phyloP scores from a whole-genome alignment of 352 stramenopile species.

The Phytopythium delawarense region DNA sequence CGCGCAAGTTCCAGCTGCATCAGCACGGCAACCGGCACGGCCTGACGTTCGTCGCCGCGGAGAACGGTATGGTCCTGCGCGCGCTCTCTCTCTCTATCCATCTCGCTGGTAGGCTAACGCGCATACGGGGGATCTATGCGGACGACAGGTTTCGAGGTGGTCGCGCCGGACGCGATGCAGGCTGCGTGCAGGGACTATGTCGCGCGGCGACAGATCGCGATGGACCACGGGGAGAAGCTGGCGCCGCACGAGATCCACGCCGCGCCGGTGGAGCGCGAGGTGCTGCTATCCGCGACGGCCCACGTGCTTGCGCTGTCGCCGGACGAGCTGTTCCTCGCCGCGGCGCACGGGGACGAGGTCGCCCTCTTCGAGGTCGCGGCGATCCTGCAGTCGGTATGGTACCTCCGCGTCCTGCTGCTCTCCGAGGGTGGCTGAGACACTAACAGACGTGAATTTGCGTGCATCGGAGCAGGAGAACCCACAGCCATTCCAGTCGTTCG shows the following conservation, averaged over 20 bases:
- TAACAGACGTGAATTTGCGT: slow-evolving; percentile 4
- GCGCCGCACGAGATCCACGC: slow-evolving; percentile 38
- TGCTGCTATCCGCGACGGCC: slow-evolving; percentile 35
- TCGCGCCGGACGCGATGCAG: slow-evolving; percentile 27
- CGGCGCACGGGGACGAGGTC: slow-evolving; percentile 40
- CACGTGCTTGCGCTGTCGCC: slow-evolving; percentile 50
- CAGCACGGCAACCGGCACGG: slow-evolving; percentile 60
- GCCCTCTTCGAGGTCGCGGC: slow-evolving; percentile 58
- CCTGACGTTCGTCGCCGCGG: slow-evolving; percentile 42
- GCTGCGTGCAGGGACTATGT: slow-evolving; percentile 36
- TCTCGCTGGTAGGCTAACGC: not conserved
- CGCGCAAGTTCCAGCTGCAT: slow-evolving; percentile 45
- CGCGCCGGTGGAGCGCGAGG: slow-evolving; percentile 26
- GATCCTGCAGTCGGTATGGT: slow-evolving; percentile 43
- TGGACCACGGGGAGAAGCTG: slow-evolving; percentile 55
- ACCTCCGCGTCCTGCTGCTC: not conserved
- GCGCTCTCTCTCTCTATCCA: not conserved
- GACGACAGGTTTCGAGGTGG: slow-evolving; percentile 38
- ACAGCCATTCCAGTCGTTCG: slow-evolving; percentile 33
- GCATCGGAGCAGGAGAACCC: slow-evolving; percentile 19
- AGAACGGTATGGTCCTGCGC: slow-evolving; percentile 19
- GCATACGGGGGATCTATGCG: too few species aligned
- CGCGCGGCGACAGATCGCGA: slow-evolving; percentile 34
- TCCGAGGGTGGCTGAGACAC: not conserved
- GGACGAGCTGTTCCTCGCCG: slow-evolving; percentile 46